Conservation (phyloP, 2,329 filamentous ascomycete genomes). For the Alternaria hordeiaustralica region DNA sequence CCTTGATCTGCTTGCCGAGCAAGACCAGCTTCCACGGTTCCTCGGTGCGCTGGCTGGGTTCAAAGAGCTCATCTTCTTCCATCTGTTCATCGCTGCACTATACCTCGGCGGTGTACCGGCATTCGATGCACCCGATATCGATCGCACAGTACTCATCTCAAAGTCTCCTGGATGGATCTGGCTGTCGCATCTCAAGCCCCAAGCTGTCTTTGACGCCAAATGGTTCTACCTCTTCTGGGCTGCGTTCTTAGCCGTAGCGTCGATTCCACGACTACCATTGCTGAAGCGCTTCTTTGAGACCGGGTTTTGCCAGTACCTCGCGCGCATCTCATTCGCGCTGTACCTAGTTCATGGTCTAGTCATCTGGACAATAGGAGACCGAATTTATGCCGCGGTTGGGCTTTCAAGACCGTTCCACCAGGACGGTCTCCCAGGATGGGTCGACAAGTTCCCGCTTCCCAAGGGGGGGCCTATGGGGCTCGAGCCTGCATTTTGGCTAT, state of each 20-base stretch:
- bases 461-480: conserved; percentile 65
- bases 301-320: conserved; percentile 61
- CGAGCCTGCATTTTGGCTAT: conserved; percentile 61
- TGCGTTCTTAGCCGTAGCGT: conserved; percentile 62
- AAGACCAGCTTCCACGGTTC: conserved; percentile 47
- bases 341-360: conserved; percentile 65
- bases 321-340: conserved; percentile 63
- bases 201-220: conserved; percentile 70
- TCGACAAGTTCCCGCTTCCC: conserved; percentile 62
- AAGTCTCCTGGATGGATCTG: conserved; percentile 67
- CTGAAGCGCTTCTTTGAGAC: conserved; percentile 57
- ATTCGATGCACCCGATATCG: conserved; percentile 48
- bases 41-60: conserved; percentile 63
- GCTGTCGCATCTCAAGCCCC: conserved; percentile 67
- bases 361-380: conserved; percentile 55
- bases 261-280: conserved; percentile 63
- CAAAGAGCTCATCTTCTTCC: conserved; percentile 46
- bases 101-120: conserved; percentile 69
- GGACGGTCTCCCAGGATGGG: conserved; percentile 63
- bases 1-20: conserved; percentile 41
- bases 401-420: conserved; percentile 59
- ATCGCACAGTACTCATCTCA: conserved; percentile 53
- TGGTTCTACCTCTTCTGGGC: conserved; percentile 73
- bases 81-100: conserved; percentile 56
- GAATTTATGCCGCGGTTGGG: conserved; percentile 68